phyloP scores from a whole-genome alignment of 225 moss, liverwort and hornwort genomes.

The Takakia lepidozioides region DNA sequence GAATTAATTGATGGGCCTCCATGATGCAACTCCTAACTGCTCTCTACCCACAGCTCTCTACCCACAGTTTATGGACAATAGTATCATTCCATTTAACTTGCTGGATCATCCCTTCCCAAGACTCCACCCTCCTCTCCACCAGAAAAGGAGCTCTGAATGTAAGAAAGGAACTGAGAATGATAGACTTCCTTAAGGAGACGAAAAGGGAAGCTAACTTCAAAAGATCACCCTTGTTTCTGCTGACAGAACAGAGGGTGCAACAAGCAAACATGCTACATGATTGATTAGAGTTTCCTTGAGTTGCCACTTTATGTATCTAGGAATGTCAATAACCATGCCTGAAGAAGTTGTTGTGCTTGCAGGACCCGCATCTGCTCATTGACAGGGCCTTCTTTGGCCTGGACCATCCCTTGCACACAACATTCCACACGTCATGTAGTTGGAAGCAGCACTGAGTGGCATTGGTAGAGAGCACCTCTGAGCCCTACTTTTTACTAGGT shows the following conservation, averaged over 20 bases:
- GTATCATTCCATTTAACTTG: no score
- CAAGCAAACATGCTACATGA: neutral
- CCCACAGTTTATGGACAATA: neutral
- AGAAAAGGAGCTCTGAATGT: neutral
- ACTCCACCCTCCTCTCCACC: no score
- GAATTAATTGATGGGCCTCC: no score
- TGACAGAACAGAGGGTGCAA: neutral
- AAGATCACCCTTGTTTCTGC: neutral
- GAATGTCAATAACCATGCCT: no score
- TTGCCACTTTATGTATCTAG: no score
- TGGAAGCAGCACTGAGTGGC: no score
- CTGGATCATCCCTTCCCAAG: no score
- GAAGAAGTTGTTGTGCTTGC: slow-evolving; percentile 43
- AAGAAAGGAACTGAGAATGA: neutral
- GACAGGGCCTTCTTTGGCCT: slow-evolving; percentile 50
- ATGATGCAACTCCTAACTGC: neutral
- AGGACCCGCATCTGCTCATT: slow-evolving; percentile 43
- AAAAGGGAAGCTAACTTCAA: neutral
- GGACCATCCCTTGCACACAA: no score
- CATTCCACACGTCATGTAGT: no score
- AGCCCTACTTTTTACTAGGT: no score
- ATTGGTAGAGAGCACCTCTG: no score
- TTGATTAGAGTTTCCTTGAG: no score
- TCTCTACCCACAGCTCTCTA: neutral
- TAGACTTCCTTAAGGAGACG: neutral